phyloP scores from a whole-genome alignment of 306 rosid species.

The Morella rubra region DNA sequence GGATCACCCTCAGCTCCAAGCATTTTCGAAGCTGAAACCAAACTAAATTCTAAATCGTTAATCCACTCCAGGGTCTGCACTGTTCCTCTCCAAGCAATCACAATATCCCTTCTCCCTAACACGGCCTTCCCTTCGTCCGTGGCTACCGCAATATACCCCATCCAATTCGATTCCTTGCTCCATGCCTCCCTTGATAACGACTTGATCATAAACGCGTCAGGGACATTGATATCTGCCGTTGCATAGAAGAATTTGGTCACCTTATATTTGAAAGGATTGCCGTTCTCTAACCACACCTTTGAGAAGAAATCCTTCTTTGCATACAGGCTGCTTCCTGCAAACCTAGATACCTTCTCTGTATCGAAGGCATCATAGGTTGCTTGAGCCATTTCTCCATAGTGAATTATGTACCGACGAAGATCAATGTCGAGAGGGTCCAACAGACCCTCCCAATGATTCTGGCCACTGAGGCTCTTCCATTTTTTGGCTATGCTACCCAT shows the following conservation, averaged over 20 bases:
- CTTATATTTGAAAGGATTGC: slow-evolving; percentile 40
- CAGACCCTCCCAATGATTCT: slow-evolving; percentile 47
- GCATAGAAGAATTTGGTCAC: slow-evolving; percentile 71
- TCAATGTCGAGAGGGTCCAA: slow-evolving; percentile 63
- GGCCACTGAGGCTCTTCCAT: slow-evolving; percentile 55
- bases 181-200: slow-evolving; percentile 83
- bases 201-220: slow-evolving; percentile 68
- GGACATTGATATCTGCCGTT: slow-evolving; percentile 53
- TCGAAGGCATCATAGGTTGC: slow-evolving; percentile 71
- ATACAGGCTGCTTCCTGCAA: slow-evolving; percentile 54
- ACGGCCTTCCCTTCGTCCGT: slow-evolving; percentile 65
- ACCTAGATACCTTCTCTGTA: slow-evolving; percentile 47
- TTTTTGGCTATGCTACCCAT: slow-evolving; percentile 41
- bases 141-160: slow-evolving; percentile 77
- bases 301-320: slow-evolving; percentile 48
- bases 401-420: slow-evolving; percentile 60
- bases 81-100: slow-evolving; percentile 89
- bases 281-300: slow-evolving; percentile 44
- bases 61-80: slow-evolving; percentile 68
- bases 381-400: slow-evolving; percentile 64
- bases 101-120: slow-evolving; percentile 85
- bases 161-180: slow-evolving; percentile 95
- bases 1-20: slow-evolving; percentile 37
- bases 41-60: slow-evolving; percentile 42
- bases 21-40: slow-evolving; percentile 42